Evolutionary conservation across 768 basidiomycete genomes (phyloP).

Genomic region (Rhizopogon sp.): DNA sequence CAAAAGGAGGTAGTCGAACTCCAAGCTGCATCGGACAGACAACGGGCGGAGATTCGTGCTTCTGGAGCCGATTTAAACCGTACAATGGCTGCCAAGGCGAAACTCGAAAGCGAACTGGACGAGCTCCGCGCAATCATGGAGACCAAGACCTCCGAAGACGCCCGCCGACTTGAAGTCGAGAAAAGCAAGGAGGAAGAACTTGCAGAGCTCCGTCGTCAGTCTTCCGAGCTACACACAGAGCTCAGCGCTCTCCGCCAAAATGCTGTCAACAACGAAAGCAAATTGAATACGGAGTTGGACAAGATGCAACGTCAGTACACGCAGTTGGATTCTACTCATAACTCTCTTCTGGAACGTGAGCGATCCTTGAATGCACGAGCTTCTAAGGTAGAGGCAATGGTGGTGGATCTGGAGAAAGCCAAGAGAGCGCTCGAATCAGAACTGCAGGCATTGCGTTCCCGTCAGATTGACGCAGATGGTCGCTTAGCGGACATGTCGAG

Average conservation of each 20-base stretch:
- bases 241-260: conserved; percentile 58
- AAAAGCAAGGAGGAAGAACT: conserved; percentile 87
- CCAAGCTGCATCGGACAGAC: conserved; percentile 62
- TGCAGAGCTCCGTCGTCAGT: conserved; percentile 59
- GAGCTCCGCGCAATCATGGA: conserved; percentile 79
- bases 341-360: conserved; percentile 61
- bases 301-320: conserved; percentile 53
- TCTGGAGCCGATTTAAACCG: conserved; percentile 52
- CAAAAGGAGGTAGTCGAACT: conserved; percentile 61
- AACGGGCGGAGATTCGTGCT: conserved; percentile 56
- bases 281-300: conserved; percentile 74
- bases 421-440: conserved; percentile 70
- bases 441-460: conserved; percentile 59
- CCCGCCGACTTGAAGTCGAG: conserved; percentile 76
- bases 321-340: conserved; percentile 54
- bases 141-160: conserved; percentile 84
- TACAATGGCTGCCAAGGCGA: conserved; percentile 40
- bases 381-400: conserved; percentile 39
- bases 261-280: conserved; percentile 62
- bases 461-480: conserved; percentile 62
- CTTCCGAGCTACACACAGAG: conserved; percentile 56
- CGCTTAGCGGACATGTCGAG: conserved; percentile 56
- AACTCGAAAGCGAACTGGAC: conserved; percentile 80
- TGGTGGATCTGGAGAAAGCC: conserved; percentile 61
- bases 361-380: conserved; percentile 46